Conservation (phyloP, 139 green algal genomes). For the Limnomonas spitsbergensis region DNA sequence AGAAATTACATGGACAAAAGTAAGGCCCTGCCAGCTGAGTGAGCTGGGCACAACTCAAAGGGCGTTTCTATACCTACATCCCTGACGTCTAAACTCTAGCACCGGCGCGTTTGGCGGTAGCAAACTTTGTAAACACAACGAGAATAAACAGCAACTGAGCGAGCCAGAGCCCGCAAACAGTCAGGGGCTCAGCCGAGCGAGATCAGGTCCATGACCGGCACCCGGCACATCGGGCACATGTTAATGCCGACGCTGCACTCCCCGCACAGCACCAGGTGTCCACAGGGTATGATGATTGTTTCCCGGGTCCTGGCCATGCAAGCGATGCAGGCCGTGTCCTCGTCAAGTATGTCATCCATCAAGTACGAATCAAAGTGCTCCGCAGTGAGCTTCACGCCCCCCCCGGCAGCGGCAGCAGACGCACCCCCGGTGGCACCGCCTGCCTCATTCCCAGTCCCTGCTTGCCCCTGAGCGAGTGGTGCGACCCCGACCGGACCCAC, state of each 20-base stretch:
- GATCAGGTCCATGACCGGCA: conserved; percentile 12
- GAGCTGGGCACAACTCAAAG: too few relatives aligned
- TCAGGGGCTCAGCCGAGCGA: neutral
- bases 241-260: conserved; percentile 22
- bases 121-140: too few relatives aligned
- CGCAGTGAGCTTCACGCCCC: neutral
- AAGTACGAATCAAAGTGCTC: neutral
- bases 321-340: conserved; percentile 44
- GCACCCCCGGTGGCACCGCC: neutral
- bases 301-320: conserved; percentile 31
- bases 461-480: neutral
- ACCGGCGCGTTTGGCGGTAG: too few relatives aligned
- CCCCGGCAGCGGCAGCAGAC: neutral
- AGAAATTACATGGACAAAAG: too few relatives aligned
- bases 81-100: too few relatives aligned
- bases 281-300: conserved; percentile 47
- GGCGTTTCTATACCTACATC: too few relatives aligned
- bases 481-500: neutral
- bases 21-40: too few relatives aligned
- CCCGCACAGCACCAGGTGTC: conserved; percentile 52
- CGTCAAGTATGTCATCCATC: conserved; percentile 19
- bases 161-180: too few relatives aligned
- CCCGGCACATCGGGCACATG: conserved; percentile 27
- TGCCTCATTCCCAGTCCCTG: neutral
- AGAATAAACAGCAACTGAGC: too few relatives aligned